Evolutionary conservation across 1,284 basidiomycete genomes (phyloP), one percentile per base, ranked within the genome.

Genomic region (Moesziomyces sp.): DNA sequence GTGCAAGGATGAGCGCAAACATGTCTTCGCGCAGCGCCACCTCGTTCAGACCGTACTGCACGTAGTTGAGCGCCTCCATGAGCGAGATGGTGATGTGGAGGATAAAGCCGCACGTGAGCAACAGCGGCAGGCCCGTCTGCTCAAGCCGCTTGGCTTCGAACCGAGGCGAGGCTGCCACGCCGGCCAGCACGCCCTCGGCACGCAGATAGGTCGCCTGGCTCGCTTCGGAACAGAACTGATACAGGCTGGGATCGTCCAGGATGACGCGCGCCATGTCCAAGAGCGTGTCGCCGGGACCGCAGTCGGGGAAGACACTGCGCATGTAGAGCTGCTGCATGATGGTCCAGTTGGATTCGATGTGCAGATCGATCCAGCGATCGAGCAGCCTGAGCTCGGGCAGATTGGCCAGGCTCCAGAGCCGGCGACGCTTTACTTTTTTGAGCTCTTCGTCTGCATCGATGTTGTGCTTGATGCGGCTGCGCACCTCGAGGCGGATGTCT

Each of bases 311-410:
- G 48, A 47, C 21, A n/a, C 45, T 54, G 18, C 54, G 54, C 51
- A 58, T 50, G 46, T 50, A 58, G 18, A 53, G 46, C 46, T 47
- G 45, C 14, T 49, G 52, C n/a, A 58, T 18, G 28, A 46, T 53
- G 46, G 30, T 38, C 18, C 42, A 35, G 26, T 64, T 55, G 16
- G 61, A 64, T 16, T 54, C 46, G 24, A 58, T 46, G n/a, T 64
- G 51, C 21, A 58, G 46, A 18, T 64, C 61, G 19, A 64, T 46
- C 55, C 55, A 64, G 34, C 55, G 54, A 38, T 64, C 61, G 6
- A 64, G 34, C 30, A 64, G 46, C 7, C 43, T 48, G 51, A 64
- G 54, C 26, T 58, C 46, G 23, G 42, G 35, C 28, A 64, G 46
- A 14, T 64, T 38, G 43, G 45, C 61, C 18, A 64, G 51, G 46